phyloP scores from a whole-genome alignment of 306 rosid genomes.

The Ormosia semicastrata region DNA sequence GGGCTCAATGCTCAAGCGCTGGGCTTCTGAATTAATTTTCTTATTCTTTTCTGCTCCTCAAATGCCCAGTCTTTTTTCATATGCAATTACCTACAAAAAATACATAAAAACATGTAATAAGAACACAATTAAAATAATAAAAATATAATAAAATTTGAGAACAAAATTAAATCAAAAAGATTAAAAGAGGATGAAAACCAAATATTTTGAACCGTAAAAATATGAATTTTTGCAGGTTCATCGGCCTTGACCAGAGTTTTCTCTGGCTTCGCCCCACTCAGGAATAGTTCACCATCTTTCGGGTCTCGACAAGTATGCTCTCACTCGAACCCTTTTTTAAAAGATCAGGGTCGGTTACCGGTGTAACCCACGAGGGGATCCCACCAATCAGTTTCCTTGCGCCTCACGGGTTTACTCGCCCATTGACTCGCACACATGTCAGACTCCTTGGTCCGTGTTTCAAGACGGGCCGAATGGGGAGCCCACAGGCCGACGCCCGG shows the following conservation, averaged over 20 bases:
- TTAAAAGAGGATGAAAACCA: no score
- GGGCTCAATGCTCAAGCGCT: no score
- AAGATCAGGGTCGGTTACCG: background rate
- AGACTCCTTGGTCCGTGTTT: background rate
- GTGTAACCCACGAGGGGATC: background rate
- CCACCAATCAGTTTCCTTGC: background rate
- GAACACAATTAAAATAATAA: no score
- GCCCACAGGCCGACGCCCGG: background rate
- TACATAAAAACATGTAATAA: no score
- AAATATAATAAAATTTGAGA: no score
- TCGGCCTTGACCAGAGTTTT: slow-evolving; percentile 18
- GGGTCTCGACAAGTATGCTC: background rate
- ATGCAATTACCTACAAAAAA: no score
- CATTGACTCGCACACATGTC: background rate
- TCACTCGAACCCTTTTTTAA: background rate
- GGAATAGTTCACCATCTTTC: slow-evolving; percentile 53
- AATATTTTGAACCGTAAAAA: no score
- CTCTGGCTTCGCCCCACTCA: slow-evolving; percentile 47
- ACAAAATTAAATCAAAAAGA: no score
- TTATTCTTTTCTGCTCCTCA: no score
- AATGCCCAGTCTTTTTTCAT: no score
- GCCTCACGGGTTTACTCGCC: background rate
- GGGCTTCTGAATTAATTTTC: no score
- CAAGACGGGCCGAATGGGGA: background rate
- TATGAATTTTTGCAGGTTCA: no score